Evolutionary conservation across 768 basidiomycete genomes (phyloP).

Genomic region (Fomitopsis pulvina): DNA sequence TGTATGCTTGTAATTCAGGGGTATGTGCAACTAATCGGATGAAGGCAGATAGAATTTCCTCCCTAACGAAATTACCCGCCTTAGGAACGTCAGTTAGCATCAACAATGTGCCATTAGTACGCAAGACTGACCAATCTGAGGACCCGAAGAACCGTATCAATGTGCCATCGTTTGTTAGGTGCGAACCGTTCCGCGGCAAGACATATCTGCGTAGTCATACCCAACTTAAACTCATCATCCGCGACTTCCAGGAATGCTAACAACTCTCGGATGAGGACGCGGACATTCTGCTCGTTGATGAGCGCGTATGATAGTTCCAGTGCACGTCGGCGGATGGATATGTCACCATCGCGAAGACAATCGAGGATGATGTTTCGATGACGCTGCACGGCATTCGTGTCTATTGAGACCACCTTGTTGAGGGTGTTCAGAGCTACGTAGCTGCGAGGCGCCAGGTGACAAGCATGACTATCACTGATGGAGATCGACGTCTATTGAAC

Average conservation of each 20-base stretch:
- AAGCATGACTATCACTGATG: conserved; percentile 1
- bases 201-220: conserved; percentile 96
- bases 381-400: conserved; percentile 96
- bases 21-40: conserved; percentile 96
- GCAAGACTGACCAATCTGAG: conserved; percentile 69
- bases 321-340: conserved; percentile 94
- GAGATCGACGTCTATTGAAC: conserved; percentile 14
- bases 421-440: conserved; percentile 98
- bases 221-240: conserved; percentile 97
- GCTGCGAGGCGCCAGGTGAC: conserved; percentile 31
- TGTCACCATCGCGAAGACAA: conserved; percentile 97
- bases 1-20: conserved; percentile 93
- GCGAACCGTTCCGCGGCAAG: conserved; percentile 95
- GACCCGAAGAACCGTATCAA: conserved; percentile 91
- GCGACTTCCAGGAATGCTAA: conserved; percentile 96
- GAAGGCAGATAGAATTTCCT: conserved; percentile 92
- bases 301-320: conserved; percentile 96
- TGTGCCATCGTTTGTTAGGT: conserved; percentile 98
- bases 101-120: no score
- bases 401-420: conserved; percentile 96
- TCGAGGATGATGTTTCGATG: conserved; percentile 99
- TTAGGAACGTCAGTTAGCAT: conserved; percentile 23
- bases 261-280: conserved; percentile 85
- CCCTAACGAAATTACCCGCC: conserved; percentile 97
- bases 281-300: conserved; percentile 92